phyloP scores from a whole-genome alignment of 1,284 basidiomycete genomes.

The Leccinum holopus region DNA sequence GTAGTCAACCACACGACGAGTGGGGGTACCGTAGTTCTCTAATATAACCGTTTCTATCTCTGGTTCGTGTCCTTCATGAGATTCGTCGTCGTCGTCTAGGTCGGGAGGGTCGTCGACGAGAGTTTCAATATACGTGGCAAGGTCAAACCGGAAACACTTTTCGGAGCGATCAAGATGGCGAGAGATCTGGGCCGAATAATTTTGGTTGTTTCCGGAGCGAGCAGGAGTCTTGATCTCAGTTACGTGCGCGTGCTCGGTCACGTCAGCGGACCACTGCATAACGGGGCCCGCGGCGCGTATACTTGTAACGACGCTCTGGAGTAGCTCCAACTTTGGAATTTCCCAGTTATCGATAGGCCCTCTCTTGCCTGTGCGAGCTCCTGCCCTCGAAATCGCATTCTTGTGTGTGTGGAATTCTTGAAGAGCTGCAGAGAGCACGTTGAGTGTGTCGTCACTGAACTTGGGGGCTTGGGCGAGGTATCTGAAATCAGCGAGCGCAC shows the following conservation, averaged over 20 bases:
- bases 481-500: neutral
- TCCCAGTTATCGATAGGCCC: neutral
- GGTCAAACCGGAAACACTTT: no score
- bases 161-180: no score
- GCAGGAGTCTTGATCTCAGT: no score
- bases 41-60: no score
- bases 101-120: no score
- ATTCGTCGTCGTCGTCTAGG: no score
- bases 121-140: no score
- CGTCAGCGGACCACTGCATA: neutral
- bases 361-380: neutral
- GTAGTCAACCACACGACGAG: no score
- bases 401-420: neutral
- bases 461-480: neutral
- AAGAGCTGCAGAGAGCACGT: neutral
- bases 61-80: no score
- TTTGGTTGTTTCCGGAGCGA: no score
- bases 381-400: neutral
- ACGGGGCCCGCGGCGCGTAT: neutral
- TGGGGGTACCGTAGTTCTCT: no score
- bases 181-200: no score
- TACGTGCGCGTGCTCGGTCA: neutral
- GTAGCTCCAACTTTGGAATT: neutral
- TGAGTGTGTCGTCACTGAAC: neutral
- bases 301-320: neutral